A percentile compares a stretch with the other conserved stretches of the same genome.
Conservation (phyloP, 2,329 filamentous ascomycete species). For the Zalaria obscura region DNA sequence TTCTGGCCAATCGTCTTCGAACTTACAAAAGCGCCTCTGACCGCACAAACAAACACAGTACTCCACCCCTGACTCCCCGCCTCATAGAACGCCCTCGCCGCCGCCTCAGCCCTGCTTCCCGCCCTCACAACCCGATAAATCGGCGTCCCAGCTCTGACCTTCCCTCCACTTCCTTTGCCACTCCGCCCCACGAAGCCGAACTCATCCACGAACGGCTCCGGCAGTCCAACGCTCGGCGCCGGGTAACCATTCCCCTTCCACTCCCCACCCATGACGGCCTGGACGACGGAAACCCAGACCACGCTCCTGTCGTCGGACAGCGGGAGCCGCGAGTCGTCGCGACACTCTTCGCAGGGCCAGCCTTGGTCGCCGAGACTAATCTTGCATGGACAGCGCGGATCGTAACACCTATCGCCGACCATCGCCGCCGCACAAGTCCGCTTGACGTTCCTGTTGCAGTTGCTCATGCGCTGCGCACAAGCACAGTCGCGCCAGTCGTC, state of each 20-base stretch:
- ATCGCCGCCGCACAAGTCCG: too few relatives aligned
- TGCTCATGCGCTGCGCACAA: too few relatives aligned
- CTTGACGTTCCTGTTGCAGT: too few relatives aligned
- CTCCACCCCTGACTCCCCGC: background rate
- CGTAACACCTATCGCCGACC: too few relatives aligned
- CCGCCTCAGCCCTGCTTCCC: background rate
- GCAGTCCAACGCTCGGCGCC: too few relatives aligned
- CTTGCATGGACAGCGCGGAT: too few relatives aligned
- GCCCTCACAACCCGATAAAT: background rate
- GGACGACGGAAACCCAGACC: background rate
- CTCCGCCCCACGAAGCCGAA: too few relatives aligned
- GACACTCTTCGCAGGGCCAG: background rate
- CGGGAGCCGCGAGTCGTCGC: background rate
- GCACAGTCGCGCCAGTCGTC: too few relatives aligned
- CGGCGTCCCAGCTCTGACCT: background rate
- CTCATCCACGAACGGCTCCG: too few relatives aligned
- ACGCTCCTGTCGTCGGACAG: background rate
- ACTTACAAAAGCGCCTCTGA: background rate
- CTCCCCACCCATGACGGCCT: background rate
- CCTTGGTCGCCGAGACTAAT: background rate
- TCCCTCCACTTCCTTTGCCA: too few relatives aligned
- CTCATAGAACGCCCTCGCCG: background rate
- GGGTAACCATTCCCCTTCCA: too few relatives aligned
- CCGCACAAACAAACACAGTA: slow-evolving; percentile 1
- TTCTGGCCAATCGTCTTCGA: too few relatives aligned